These are phyloP conservation scores for Yamadazyma epiphylla DNA, from an alignment of 1,139 yeast genomes.

Conservation along the genomic window DNA sequence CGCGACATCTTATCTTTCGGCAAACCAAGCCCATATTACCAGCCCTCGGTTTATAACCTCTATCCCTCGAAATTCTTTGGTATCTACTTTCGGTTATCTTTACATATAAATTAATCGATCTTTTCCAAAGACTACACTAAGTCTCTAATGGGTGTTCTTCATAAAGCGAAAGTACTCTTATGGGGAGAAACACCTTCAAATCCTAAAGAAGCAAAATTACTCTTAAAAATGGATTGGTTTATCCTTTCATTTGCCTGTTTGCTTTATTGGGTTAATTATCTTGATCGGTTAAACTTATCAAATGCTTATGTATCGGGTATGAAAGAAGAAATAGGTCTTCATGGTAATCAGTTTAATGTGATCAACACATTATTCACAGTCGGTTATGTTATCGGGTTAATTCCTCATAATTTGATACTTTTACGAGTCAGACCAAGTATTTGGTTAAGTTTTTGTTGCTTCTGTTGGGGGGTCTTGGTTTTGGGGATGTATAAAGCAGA, in stretches of 20 bases:
- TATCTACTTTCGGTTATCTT: too few species aligned
- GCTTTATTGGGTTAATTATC: slow-evolving; percentile 48
- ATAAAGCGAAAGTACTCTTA: slow-evolving; percentile 11
- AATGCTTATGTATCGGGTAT: slow-evolving; percentile 64
- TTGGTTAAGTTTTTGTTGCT: slow-evolving; percentile 52
- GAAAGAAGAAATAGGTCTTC: slow-evolving; percentile 49
- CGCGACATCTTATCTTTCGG: too few species aligned
- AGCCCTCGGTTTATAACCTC: too few species aligned
- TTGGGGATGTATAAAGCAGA: slow-evolving; percentile 46
- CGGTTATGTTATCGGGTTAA: slow-evolving; percentile 56
- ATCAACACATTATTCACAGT: slow-evolving; percentile 56
- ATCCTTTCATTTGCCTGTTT: slow-evolving; percentile 55
- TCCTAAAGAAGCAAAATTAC: slow-evolving; percentile 35
- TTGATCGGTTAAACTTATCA: slow-evolving; percentile 45
- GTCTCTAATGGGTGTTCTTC: slow-evolving; percentile 2
- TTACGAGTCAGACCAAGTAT: slow-evolving; percentile 50
- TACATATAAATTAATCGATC: too few species aligned
- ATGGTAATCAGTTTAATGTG: slow-evolving; percentile 45
- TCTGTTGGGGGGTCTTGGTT: slow-evolving; percentile 54
- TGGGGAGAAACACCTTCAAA: slow-evolving; percentile 40
- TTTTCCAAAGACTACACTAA: too few species aligned
- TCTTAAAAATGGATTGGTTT: slow-evolving; percentile 52
- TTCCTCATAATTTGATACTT: slow-evolving; percentile 53
- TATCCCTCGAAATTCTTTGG: too few species aligned
- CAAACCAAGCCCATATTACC: too few species aligned